Percentiles rank a stretch among this genome's conserved stretches.
Evolutionary conservation across 2,329 filamentous ascomycete species (phyloP).

Genomic region (Apiospora saccharicola): DNA sequence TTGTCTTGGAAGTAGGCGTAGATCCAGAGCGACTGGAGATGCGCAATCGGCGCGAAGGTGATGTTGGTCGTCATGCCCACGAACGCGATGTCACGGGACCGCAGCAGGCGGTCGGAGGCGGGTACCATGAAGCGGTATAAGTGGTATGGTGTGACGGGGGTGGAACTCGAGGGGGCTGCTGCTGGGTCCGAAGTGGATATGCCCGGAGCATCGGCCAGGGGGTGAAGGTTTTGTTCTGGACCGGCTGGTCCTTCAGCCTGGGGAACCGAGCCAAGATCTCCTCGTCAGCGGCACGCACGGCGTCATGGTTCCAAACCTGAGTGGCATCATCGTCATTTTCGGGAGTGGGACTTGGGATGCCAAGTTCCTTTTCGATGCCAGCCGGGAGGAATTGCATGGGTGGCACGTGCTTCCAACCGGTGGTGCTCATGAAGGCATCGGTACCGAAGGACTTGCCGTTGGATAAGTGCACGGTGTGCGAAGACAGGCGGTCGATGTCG

Average conservation of each 20-base stretch:
- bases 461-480: neutral
- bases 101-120: constrained; percentile 42
- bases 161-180: no score
- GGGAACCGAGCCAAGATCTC: no score
- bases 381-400: neutral
- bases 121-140: constrained; percentile 56
- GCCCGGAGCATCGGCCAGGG: no score
- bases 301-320: no score
- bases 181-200: no score
- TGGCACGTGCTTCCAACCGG: neutral
- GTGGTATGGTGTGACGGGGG: constrained; percentile 45
- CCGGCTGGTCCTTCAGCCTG: no score
- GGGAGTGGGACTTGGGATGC: constrained; percentile 47
- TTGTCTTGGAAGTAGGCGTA: constrained; percentile 59
- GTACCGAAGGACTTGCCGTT: neutral
- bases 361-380: neutral
- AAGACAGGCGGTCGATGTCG: neutral
- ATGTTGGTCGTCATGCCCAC: constrained; percentile 54
- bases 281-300: no score
- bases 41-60: constrained; percentile 51
- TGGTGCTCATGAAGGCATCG: neutral
- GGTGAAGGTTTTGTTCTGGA: no score
- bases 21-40: constrained; percentile 61
- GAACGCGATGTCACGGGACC: constrained; percentile 55
- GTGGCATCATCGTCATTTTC: no score